Base-by-base conservation (phyloP, 2,329 filamentous ascomycete species). In the Nemania serpens region DNA sequence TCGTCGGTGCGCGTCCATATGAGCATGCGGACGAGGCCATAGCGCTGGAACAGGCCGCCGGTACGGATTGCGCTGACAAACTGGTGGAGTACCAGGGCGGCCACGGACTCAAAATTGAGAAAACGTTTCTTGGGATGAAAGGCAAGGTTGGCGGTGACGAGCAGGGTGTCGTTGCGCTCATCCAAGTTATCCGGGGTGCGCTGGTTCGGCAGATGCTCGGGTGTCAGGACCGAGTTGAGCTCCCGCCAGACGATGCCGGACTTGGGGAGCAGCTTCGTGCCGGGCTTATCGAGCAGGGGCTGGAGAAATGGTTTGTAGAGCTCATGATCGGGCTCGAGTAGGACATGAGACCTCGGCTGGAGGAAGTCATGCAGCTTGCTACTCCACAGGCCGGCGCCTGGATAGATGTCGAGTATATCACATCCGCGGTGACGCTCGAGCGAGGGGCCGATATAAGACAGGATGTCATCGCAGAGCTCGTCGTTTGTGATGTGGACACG, bases 361-460 rank as follows among this genome's bases (percentile, higher is more conserved):
- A 99, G 80, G 47, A 84, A 78, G 0, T 91, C 81, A 72, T 97
- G 87, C 0, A 98, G 79, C 69, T 89, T 91, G 29, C 80, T 79
- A 36, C 93, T 96, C 86, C 90, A 95, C 2, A 96, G 55, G 9
- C 93, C 91, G 1, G 79, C 78, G 13, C 93, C 93, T 0, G 94
- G 94, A 73, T 93, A 91, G 58, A 97, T 79, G 72, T 98, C 94
- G 69, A 99, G 79, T 46, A 98, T 83, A 69, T 96, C 93, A 76
- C 93, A 93, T 55, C 91, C 91, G 51, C 81, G 78, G 74, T 95
- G 88, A 46, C 86, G 84, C 36, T 85, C 78, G 17, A 98, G 82
- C 2, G 86, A 87, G 1, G 84, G 82, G 2, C 84, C 85, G n/a
- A 96, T 77, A 62, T 91, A 91, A 6, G 84, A 73, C 47, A 96